Evolutionary conservation across 129 eudicot species (phyloP), one percentile per base, ranked within the genome.

Genomic region (Arctium lappa): DNA sequence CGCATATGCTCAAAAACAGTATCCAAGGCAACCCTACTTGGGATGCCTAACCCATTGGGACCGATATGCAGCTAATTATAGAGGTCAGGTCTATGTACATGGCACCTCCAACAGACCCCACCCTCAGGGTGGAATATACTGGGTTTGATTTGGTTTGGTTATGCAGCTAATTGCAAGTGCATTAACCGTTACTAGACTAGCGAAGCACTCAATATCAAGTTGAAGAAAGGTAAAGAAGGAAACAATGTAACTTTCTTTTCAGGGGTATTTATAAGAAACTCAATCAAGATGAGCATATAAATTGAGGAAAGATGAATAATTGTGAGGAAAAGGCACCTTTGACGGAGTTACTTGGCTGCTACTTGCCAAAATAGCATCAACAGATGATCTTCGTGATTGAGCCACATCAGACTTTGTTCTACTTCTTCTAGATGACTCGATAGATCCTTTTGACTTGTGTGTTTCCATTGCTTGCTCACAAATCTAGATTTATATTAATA

Each of bases 401-500:
- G 76, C 42, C 37, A 79, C 87, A 76, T 95, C 99, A 63, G 96
- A 69, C 85, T 86, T 89, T 7, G 79, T 84, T 86, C 91, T 89
- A 77, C 80, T 91, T 86, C 97, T 90, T 85, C 99, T 91, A 65
- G 98, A 90, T 40, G 94, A 89, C 50, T 90, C 95, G 15, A 87
- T 88, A 29, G 86, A 80, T 77, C 95, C 99, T 77, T 93, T 95
- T 48, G 99, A 95, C 86, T 90, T 95, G 92, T 93, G 95, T 77
- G 99, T 97, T 86, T 95, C 99, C 76, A 95, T 93, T 50, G 98
- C 98, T 91, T 90, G 98, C 72, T 95, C 99, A 69, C 99, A 95
- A 88, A 95, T 95, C 99, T 95, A 75, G 29, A 85, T 31, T 44
- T 48, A 32, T 31, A 74, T 34, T 8, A 1, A 36, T 11, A 15